phyloP scores from a whole-genome alignment of 495 filamentous ascomycete species.

The Amphirosellinia nigrospora region DNA sequence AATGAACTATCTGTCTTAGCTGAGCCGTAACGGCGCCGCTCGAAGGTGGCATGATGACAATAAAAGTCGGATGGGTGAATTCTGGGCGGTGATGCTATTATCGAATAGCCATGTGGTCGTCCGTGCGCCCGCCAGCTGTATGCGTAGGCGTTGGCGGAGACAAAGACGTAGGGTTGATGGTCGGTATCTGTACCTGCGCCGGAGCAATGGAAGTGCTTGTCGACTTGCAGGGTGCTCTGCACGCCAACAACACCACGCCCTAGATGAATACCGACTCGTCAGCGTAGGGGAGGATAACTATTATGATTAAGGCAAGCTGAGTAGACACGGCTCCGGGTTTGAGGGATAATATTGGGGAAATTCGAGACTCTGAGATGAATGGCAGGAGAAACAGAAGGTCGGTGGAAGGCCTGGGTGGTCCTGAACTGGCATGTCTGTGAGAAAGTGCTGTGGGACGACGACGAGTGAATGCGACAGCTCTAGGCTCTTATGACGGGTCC shows the following conservation, averaged over 20 bases:
- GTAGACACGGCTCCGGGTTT: slow-evolving; percentile 2
- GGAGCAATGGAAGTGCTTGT: slow-evolving; percentile 17
- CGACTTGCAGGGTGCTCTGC: background rate
- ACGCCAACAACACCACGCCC: background rate
- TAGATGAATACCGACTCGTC: background rate
- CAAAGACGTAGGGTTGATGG: slow-evolving; percentile 4
- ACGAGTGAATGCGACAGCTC: slow-evolving; percentile 21
- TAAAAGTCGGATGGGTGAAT: slow-evolving; percentile 23
- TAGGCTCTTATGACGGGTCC: slow-evolving; percentile 18
- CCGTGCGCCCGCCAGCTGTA: slow-evolving; percentile 24
- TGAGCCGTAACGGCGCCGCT: slow-evolving; percentile 71
- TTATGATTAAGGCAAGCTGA: slow-evolving; percentile 24
- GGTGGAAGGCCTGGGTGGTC: slow-evolving; percentile 24
- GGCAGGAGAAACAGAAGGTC: slow-evolving; percentile 28
- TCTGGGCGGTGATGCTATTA: slow-evolving; percentile 26
- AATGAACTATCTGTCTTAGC: slow-evolving; percentile 84
- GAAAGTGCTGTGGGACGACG: slow-evolving; percentile 14
- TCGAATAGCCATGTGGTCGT: slow-evolving; percentile 39
- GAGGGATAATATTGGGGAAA: background rate
- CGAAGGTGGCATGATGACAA: slow-evolving; percentile 70
- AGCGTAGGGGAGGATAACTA: slow-evolving; percentile 1
- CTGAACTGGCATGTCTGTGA: slow-evolving; percentile 33
- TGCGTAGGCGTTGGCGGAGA: slow-evolving; percentile 14
- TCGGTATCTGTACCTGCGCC: background rate
- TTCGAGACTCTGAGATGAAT: background rate